Conservation (phyloP, 2,329 filamentous ascomycete genomes). For the Colletotrichum sp. region DNA sequence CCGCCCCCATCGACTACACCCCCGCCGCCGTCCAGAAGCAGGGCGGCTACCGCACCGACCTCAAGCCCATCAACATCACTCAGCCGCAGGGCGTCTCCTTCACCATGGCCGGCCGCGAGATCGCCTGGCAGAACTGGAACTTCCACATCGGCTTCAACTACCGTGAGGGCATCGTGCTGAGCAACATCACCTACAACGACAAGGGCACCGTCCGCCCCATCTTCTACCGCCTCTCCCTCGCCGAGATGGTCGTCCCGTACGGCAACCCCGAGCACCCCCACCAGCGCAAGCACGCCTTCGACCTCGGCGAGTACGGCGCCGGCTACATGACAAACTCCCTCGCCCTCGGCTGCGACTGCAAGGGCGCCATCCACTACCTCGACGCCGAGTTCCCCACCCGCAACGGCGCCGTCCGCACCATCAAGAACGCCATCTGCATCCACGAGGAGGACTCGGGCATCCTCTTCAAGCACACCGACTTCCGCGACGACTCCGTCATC, state of each 20-base stretch:
- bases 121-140: slow-evolving; percentile 94
- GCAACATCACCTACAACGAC: slow-evolving; percentile 90
- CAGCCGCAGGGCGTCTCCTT: slow-evolving; percentile 92
- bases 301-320: slow-evolving; percentile 80
- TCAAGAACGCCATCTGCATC: slow-evolving; percentile 95
- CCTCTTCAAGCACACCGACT: slow-evolving; percentile 93
- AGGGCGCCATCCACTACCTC: slow-evolving; percentile 90
- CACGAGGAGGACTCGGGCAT: slow-evolving; percentile 94
- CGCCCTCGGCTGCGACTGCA: slow-evolving; percentile 82
- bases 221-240: slow-evolving; percentile 88
- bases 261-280: slow-evolving; percentile 82
- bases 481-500: slow-evolving; percentile 86
- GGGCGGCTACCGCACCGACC: slow-evolving; percentile 76
- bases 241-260: slow-evolving; percentile 94
- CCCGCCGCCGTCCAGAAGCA: slow-evolving; percentile 73
- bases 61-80: slow-evolving; percentile 88
- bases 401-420: slow-evolving; percentile 75
- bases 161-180: slow-evolving; percentile 87
- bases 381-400: slow-evolving; percentile 85
- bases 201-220: slow-evolving; percentile 77
- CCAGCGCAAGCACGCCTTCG: slow-evolving; percentile 80
- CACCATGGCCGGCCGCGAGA: slow-evolving; percentile 72
- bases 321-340: slow-evolving; percentile 86
- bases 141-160: slow-evolving; percentile 96
- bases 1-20: slow-evolving; percentile 80